These are phyloP conservation scores for Prunella vulgaris DNA, from an alignment of 257 asterid species.

Conservation along the genomic window DNA sequence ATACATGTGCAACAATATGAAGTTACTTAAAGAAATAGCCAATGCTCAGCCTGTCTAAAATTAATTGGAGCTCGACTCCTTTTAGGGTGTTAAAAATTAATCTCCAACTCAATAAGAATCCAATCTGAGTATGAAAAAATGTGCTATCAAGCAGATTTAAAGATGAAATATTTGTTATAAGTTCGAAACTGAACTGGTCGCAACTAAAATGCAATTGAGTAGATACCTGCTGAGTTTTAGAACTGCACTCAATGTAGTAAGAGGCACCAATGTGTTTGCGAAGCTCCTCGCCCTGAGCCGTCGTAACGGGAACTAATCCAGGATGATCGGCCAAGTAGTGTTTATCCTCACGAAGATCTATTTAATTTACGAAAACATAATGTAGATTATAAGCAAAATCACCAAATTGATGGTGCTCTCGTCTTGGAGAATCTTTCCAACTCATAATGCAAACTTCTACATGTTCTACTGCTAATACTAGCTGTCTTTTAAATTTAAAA, in stretches of 20 bases:
- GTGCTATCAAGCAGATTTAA: not conserved
- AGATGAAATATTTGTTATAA: not conserved
- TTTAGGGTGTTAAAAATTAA: no score
- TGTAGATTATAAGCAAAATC: not conserved
- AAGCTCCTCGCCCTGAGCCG: slow-evolving; percentile 95
- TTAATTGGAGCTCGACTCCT: not conserved
- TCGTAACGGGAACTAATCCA: slow-evolving; percentile 72
- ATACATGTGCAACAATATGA: not conserved
- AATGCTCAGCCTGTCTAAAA: not conserved
- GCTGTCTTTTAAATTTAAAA: no score
- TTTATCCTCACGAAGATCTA: slow-evolving; percentile 93
- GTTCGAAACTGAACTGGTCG: not conserved
- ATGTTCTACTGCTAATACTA: not conserved
- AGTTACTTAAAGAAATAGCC: not conserved
- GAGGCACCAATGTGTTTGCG: slow-evolving; percentile 80
- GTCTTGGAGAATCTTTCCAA: not conserved
- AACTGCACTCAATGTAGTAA: slow-evolving; percentile 86
- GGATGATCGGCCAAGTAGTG: slow-evolving; percentile 88
- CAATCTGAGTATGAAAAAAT: not conserved
- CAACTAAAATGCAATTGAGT: not conserved
- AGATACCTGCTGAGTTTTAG: slow-evolving; percentile 90
- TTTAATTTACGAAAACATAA: not conserved
- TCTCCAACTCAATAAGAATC: not conserved
- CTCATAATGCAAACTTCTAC: not conserved
- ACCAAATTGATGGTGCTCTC: not conserved